phyloP scores from a whole-genome alignment of 2,329 filamentous ascomycete species.

The Fusarium sp. region DNA sequence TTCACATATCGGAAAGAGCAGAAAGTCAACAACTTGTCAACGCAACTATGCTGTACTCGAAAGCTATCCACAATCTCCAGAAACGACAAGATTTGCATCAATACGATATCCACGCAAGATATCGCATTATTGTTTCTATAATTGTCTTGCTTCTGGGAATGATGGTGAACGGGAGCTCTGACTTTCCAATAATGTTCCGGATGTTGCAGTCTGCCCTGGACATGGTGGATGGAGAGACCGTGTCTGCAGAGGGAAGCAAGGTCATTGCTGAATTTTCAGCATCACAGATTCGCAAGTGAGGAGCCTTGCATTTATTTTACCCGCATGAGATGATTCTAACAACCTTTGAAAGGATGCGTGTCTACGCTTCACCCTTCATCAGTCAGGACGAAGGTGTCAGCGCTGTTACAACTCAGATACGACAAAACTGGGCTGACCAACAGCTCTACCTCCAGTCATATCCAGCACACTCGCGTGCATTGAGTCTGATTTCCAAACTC shows the following conservation, averaged over 20 bases:
- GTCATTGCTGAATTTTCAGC: conserved; percentile 29
- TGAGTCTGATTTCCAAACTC: conserved; percentile 9
- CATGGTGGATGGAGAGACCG: conserved; percentile 30
- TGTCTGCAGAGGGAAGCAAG: conserved; percentile 5
- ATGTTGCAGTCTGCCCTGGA: conserved; percentile 39
- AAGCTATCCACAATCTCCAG: conserved; percentile 25
- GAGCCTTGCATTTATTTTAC: no score
- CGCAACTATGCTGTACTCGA: conserved; percentile 13
- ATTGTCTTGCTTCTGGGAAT: conserved; percentile 36
- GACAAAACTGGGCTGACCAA: conserved; percentile 56
- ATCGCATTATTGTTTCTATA: conserved; percentile 34
- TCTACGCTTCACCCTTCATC: conserved; percentile 35
- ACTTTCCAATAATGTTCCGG: conserved; percentile 40
- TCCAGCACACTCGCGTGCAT: conserved; percentile 9
- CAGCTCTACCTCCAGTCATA: conserved; percentile 56
- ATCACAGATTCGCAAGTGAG: conserved; percentile 37
- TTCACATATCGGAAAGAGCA: conserved; percentile 26
- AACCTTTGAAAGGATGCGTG: conserved; percentile 23
- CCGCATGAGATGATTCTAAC: conserved; percentile 40
- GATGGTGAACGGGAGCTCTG: conserved; percentile 40
- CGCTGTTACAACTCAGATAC: conserved; percentile 22
- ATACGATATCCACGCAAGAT: conserved; percentile 15
- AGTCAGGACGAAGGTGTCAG: conserved; percentile 31
- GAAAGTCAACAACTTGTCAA: background rate
- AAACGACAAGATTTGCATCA: conserved; percentile 10